Base-by-base conservation (phyloP, 1,284 basidiomycete genomes). In the Cystobasidium sp. region DNA sequence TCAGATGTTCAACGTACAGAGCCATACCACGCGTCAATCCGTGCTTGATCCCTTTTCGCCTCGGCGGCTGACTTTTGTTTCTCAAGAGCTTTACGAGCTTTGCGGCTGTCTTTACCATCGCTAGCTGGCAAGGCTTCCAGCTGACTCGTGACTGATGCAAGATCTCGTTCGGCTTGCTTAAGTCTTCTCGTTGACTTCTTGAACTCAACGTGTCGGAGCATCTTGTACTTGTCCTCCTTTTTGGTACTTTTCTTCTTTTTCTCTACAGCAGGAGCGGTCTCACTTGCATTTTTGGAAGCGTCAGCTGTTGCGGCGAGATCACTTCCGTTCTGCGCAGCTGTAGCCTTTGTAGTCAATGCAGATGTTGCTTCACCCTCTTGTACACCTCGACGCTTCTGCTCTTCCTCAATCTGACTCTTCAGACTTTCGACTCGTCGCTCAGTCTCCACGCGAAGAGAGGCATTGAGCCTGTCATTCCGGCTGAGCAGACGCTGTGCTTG, bases 161-260 rank as follows among this genome's bases (percentile, higher is more conserved):
- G 52, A 37, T 65, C 55, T 31, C 63, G 63, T 31, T 59, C 43
- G 10, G 70, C 70, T 24, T 51, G 62, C 41, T 73, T 73, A 39
- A 65, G 22, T 24, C 37, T 62, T 37, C 70, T 43, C 18, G 43
- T 55, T 16, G 70, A 55, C 46, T 73, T 73, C 41, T 66, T 51
- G 39, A 53, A 66, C 52, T 73, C 70, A 41, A 73, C 62, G 43
- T 73, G 70, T 37, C 70, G 62, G 12, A 73, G 43, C 63, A 73
- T 65, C 46, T 73, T 73, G 63, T 73, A 73, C 63, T 59, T 68
- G 39, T 55, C 47, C 69, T 49, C 61, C 22, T 46, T 52, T 31
- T 31, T 31, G 12, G 46, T 46, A 31, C 62, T 73, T 66, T 61
- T 66, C 49, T 39, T 66, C 53, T 53, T 64, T 44, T 51, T 63